Percentiles rank a stretch among this genome's conserved stretches.
These are phyloP conservation scores for Termitomyces sp. DNA, from an alignment of 768 basidiomycete genomes.

Conservation along the genomic window DNA sequence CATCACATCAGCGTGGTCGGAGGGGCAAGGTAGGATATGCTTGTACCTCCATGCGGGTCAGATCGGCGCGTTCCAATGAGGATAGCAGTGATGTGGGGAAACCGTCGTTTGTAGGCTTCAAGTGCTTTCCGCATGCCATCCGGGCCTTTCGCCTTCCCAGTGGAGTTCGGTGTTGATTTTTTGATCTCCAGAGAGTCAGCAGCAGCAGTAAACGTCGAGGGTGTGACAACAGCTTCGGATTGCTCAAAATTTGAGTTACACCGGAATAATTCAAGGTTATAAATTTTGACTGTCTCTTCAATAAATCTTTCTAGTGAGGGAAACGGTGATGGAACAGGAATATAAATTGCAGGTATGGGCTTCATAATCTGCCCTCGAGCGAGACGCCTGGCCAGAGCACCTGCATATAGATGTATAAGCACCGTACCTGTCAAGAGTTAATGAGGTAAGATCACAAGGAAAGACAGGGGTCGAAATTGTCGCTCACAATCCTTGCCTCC, in stretches of 20 bases:
- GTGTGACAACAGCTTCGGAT: constrained; percentile 44
- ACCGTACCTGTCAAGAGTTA: constrained; percentile 67
- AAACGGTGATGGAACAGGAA: constrained; percentile 89
- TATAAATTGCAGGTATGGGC: constrained; percentile 72
- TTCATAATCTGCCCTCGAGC: constrained; percentile 28
- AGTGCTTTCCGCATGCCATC: constrained; percentile 80
- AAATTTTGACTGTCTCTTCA: constrained; percentile 48
- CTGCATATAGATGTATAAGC: constrained; percentile 85
- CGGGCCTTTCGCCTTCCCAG: constrained; percentile 50
- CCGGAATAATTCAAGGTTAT: constrained; percentile 74
- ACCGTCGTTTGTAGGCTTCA: constrained; percentile 60
- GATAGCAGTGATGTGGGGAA: constrained; percentile 71
- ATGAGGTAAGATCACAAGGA: not conserved
- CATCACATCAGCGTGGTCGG: not conserved
- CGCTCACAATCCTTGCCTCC: constrained; percentile 95
- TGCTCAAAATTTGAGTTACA: constrained; percentile 38
- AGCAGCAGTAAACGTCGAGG: constrained; percentile 19
- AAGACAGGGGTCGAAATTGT: not conserved
- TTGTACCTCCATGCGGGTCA: constrained; percentile 92
- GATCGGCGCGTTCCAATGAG: constrained; percentile 83
- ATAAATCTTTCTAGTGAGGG: constrained; percentile 82
- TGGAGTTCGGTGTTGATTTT: constrained; percentile 26
- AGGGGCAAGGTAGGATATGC: not conserved
- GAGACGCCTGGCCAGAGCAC: constrained; percentile 51
- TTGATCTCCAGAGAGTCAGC: constrained; percentile 19